Conservation (phyloP, 1,139 yeast genomes). For the Candida anutae region DNA sequence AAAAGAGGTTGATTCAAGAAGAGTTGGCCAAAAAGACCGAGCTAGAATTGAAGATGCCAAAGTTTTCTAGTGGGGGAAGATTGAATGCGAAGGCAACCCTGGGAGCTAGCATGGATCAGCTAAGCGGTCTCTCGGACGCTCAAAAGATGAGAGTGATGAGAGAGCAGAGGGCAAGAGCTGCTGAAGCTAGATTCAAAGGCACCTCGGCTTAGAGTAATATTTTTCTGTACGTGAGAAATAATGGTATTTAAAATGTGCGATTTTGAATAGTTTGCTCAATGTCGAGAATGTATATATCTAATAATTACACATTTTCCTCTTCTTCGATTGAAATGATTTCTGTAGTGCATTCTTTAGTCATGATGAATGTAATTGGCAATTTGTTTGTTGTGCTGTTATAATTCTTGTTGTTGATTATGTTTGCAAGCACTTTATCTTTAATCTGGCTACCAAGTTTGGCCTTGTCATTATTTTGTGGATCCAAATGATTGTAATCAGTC, state of each 20-base stretch:
- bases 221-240: no score
- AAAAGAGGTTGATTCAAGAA: conserved; percentile 30
- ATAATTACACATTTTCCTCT: neutral
- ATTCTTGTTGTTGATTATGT: conserved; percentile 8
- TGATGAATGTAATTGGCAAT: conserved; percentile 11
- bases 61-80: conserved; percentile 21
- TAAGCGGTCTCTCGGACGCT: conserved; percentile 44
- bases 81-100: conserved; percentile 17
- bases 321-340: neutral
- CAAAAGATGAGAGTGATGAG: conserved; percentile 77
- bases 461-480: conserved; percentile 23
- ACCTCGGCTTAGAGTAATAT: no score
- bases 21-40: conserved; percentile 35
- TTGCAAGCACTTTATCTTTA: conserved; percentile 8
- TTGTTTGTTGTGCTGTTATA: conserved; percentile 4
- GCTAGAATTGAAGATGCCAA: conserved; percentile 27
- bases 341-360: conserved; percentile 7
- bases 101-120: conserved; percentile 12
- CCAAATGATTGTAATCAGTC: conserved; percentile 53
- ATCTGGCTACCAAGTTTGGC: conserved; percentile 1
- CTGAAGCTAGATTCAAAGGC: conserved; percentile 68
- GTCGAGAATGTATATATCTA: neutral
- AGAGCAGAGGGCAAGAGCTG: conserved; percentile 94
- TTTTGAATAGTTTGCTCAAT: no score
- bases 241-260: no score